Evolutionary conservation across 768 basidiomycete genomes (phyloP), one percentile per base, ranked within the genome.

Genomic region (Termitomyces sp.): DNA sequence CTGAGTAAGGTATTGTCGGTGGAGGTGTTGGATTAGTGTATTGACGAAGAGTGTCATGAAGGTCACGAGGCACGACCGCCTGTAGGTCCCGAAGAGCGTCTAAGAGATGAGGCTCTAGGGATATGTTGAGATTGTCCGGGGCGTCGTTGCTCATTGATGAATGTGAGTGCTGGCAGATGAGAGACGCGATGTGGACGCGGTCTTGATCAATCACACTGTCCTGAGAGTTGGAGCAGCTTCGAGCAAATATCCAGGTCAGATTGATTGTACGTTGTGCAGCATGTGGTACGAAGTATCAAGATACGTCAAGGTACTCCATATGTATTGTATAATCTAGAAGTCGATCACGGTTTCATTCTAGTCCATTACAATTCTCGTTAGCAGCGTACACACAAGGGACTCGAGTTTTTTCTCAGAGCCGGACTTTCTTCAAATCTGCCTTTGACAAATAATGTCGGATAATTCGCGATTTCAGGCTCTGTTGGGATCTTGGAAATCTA

Each of bases 101-200:
- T 18, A 74, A 58, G 26, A 92, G 80, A 69, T 90, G 88, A 0
- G 76, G 69, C 62, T 90, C 87, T 44, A 92, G 72, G 4, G 90
- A 92, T 47, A 91, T 73, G 61, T 83, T 83, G 63, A 88, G 71
- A 57, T 73, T 72, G 53, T 65, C 61, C 44, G 40, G n/a, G 14
- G 28, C 64, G 57, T 36, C 54, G 53, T 62, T 48, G 61, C 54
- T 61, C 64, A 66, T 59, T 8, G 54, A 45, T 65, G 57, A 60
- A 20, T 61, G 64, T 63, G 58, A 63, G 59, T 58, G 61, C 12
- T 59, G 49, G 38, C 62, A 54, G 57, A 44, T 28, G 40, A 36
- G 58, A 54, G 5, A 16, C 12, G n/a, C 26, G 28, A 10, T 26
- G 49, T 22, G 6, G 22, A 26, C 36, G 36, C 36, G 26, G 36